Conservation (phyloP, 2,329 filamentous ascomycete species). For the Lecanicillium sp. region DNA sequence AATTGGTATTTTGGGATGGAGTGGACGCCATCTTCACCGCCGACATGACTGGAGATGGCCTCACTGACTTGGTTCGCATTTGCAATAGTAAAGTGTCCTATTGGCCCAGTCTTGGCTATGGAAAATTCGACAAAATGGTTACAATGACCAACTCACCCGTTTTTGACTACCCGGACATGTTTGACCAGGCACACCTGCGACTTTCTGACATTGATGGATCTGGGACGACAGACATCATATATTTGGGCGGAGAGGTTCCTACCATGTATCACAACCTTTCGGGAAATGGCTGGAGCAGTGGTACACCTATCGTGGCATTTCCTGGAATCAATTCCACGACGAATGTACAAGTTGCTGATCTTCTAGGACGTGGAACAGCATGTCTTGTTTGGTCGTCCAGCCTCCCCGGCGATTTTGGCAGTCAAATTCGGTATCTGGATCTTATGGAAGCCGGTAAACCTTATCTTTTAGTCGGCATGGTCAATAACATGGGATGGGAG, state of each 20-base stretch:
- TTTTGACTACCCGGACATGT: slow-evolving; percentile 13
- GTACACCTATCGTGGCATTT: slow-evolving; percentile 3
- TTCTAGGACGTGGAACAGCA: slow-evolving; percentile 14
- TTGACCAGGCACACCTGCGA: slow-evolving; percentile 10
- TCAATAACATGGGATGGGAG: slow-evolving; percentile 15
- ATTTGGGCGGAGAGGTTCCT: slow-evolving; percentile 10
- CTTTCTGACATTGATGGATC: slow-evolving; percentile 16
- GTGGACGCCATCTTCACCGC: slow-evolving; percentile 11
- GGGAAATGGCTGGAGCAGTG: slow-evolving; percentile 13
- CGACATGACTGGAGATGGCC: slow-evolving; percentile 20
- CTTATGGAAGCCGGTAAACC: slow-evolving; percentile 15
- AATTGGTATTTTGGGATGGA: slow-evolving; percentile 9
- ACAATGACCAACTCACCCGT: slow-evolving; percentile 19
- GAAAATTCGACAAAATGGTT: slow-evolving; percentile 19
- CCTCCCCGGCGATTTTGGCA: neutral
- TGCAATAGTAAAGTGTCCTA: slow-evolving; percentile 19
- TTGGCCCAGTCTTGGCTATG: slow-evolving; percentile 28
- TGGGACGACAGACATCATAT: slow-evolving; percentile 20
- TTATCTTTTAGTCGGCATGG: slow-evolving; percentile 13
- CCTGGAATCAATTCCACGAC: slow-evolving; percentile 4
- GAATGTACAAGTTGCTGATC: slow-evolving; percentile 13
- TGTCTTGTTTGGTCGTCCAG: slow-evolving; percentile 15
- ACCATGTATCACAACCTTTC: slow-evolving; percentile 15
- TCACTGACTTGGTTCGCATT: slow-evolving; percentile 17
- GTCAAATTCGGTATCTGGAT: slow-evolving; percentile 13